Conservation (phyloP, 345 rosid genomes). For the Salix arbutifolia region DNA sequence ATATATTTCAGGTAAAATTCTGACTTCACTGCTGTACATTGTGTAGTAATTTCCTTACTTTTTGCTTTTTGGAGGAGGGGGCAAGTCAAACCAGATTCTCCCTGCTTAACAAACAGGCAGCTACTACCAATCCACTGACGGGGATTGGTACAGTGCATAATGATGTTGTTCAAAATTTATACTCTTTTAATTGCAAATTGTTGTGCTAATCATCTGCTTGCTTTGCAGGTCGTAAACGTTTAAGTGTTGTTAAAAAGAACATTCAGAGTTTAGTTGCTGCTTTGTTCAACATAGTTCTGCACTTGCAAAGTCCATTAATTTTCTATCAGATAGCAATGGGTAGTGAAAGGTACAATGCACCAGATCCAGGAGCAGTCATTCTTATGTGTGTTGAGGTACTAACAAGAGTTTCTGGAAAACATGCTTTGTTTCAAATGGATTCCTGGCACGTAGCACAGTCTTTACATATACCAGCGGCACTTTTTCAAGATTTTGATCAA, state of each 20-base stretch:
- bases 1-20: constrained; percentile 62
- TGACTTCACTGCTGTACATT: neutral
- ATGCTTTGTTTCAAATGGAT: constrained; percentile 57
- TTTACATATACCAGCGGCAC: constrained; percentile 59
- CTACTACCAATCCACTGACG: neutral
- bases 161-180: neutral
- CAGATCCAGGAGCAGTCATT: constrained; percentile 81
- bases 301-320: constrained; percentile 66
- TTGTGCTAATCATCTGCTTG: constrained; percentile 28
- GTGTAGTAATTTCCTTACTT: neutral
- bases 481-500: constrained; percentile 52
- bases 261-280: constrained; percentile 64
- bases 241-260: constrained; percentile 56
- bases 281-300: constrained; percentile 65
- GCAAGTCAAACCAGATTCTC: neutral
- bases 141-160: neutral
- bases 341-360: constrained; percentile 29
- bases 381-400: constrained; percentile 88
- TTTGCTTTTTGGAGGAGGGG: neutral
- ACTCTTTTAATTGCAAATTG: neutral
- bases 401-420: constrained; percentile 72
- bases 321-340: constrained; percentile 35
- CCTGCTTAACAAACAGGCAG: neutral
- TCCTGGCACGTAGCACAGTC: constrained; percentile 72
- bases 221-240: constrained; percentile 58